Evolutionary conservation across 2,329 filamentous ascomycete species (phyloP), one percentile per base, ranked within the genome.

Genomic region (Ceratocystis harringtonii): DNA sequence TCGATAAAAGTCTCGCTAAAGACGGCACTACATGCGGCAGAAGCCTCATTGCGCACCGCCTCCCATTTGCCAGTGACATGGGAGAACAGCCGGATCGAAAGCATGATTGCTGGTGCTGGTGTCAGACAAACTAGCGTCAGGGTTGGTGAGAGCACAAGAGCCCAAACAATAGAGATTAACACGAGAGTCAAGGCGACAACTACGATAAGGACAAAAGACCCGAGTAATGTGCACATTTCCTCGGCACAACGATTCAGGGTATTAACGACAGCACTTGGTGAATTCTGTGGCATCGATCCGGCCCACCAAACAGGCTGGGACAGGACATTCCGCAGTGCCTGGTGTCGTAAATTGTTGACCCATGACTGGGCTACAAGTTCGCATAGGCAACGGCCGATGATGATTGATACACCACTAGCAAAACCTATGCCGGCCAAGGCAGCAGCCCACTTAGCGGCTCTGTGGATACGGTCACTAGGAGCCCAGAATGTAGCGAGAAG

Each of bases 221-320:
- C 88, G 0, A 95, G 79, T 0, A 97, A 77, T 70, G 89, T 91
- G 7, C 89, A 83, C 83, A 94, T 92, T 72, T 96, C 90, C 72
- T 97, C 91, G 0, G 87, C 88, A 70, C 90, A 89, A 17, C 87
- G 82, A 70, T 95, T 90, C 0, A 97, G 80, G 57, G 82, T 87
- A 68, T 89, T 85, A 0, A 80, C 84, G 52, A 97, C 48, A 5
- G 28, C 45, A 22, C 50, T 22, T 5, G 45, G 44, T 10, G 30
- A 43, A 32, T 64, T 64, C 62, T 57, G 22, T 6, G 45, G 62
- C 19, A 50, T 79, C 62, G 80, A 77, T 68, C 90, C 86, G 70
- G 95, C 95, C 86, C 91, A 97, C 3, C 81, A 75, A 68, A 82
- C 85, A 0, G 89, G 87, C 71, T 96, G 92, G 48, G 81, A 79